These are phyloP conservation scores for Panicum miliaceum DNA, from an alignment of 176 grass and related monocot species.

Conservation along the genomic window DNA sequence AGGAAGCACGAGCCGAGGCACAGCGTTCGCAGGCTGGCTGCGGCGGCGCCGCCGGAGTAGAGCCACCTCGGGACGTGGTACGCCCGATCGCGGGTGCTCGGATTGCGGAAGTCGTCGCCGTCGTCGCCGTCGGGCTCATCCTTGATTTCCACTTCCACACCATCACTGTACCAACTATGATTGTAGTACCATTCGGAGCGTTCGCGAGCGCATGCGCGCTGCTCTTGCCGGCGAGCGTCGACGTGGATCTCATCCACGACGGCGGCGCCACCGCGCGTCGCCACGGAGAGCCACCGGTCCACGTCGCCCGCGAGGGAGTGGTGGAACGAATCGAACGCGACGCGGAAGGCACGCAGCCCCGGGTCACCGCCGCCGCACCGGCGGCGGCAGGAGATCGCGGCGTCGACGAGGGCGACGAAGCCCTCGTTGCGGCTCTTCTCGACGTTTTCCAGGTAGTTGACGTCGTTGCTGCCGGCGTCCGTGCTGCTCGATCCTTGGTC, in stretches of 20 bases:
- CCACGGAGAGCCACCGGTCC: too few species aligned
- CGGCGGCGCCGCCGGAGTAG: not conserved
- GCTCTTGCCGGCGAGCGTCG: not conserved
- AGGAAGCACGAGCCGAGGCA: constrained; percentile 15
- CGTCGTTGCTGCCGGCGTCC: not conserved
- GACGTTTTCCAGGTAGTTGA: fast-evolving
- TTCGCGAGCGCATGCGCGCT: not conserved
- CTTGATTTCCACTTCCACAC: not conserved
- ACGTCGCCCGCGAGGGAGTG: too few species aligned
- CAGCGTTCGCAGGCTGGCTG: not conserved
- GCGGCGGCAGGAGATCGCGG: not conserved
- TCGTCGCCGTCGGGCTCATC: not conserved
- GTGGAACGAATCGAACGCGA: too few species aligned
- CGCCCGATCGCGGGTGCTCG: not conserved
- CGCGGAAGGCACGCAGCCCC: too few species aligned
- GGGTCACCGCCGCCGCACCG: not conserved
- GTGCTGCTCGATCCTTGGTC: not conserved
- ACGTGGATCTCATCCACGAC: not conserved
- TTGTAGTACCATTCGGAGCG: not conserved
- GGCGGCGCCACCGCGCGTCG: not conserved
- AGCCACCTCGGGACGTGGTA: not conserved
- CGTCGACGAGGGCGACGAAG: not conserved
- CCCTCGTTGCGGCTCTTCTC: not conserved
- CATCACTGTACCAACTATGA: not conserved
- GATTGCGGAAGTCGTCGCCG: not conserved